phyloP scores from a whole-genome alignment of 768 basidiomycete genomes.

The Boletus edulis region DNA sequence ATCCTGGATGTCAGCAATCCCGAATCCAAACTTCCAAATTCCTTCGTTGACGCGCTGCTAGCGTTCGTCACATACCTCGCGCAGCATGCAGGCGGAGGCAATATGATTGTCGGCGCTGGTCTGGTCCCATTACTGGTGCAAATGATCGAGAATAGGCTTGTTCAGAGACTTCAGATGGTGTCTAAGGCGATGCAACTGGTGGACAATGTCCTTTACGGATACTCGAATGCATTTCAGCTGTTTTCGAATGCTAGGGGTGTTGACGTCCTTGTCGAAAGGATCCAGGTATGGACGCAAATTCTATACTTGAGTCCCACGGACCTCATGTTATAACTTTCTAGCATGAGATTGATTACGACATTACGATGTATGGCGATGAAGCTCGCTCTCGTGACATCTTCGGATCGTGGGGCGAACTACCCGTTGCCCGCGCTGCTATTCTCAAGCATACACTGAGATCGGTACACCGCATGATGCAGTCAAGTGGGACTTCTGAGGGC shows the following conservation, averaged over 20 bases:
- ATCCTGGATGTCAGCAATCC: slow-evolving; percentile 68
- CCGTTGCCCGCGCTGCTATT: slow-evolving; percentile 73
- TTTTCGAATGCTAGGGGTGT: slow-evolving; percentile 87
- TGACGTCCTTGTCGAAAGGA: slow-evolving; percentile 78
- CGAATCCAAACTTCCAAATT: slow-evolving; percentile 63
- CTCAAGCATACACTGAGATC: slow-evolving; percentile 89
- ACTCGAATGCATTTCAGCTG: slow-evolving; percentile 80
- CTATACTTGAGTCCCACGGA: not conserved
- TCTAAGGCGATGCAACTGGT: slow-evolving; percentile 91
- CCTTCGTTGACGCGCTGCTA: slow-evolving; percentile 81
- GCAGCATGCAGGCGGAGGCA: slow-evolving; percentile 79
- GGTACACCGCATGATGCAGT: slow-evolving; percentile 97
- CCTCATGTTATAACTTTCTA: slow-evolving; percentile 28
- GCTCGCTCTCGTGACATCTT: slow-evolving; percentile 44
- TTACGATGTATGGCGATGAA: slow-evolving; percentile 52
- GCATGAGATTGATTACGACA: slow-evolving; percentile 67
- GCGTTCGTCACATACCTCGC: slow-evolving; percentile 87
- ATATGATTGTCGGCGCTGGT: slow-evolving; percentile 94
- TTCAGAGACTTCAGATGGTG: slow-evolving; percentile 68
- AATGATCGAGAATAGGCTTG: slow-evolving; percentile 74
- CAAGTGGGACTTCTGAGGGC: slow-evolving; percentile 90
- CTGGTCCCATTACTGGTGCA: slow-evolving; percentile 87
- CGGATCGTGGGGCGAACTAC: slow-evolving; percentile 58
- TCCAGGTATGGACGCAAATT: slow-evolving; percentile 58
- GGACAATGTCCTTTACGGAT: slow-evolving; percentile 90